phyloP scores from a whole-genome alignment of 169 alveolate genomes.

The Cryptosporidium andersoni region DNA sequence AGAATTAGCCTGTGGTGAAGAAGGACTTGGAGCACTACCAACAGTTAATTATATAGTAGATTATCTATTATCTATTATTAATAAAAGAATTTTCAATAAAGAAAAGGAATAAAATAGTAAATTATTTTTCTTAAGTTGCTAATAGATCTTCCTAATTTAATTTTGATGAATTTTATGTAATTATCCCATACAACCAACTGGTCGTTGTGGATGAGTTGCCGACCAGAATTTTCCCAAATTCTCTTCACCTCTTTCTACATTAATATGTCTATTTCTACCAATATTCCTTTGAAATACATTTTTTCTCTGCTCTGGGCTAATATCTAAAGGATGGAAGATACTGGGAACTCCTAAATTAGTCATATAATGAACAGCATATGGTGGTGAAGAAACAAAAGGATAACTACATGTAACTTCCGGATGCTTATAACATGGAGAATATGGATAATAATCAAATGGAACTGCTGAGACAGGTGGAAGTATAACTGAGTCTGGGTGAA shows the following conservation, averaged over 20 bases:
- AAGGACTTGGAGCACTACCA: constrained; percentile 77
- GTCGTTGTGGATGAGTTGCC: constrained; percentile 53
- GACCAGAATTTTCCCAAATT: constrained; percentile 51
- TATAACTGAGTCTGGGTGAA: constrained; percentile 68
- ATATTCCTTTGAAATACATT: constrained; percentile 65
- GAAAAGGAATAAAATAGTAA: not conserved
- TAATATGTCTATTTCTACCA: constrained; percentile 1
- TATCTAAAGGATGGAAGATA: constrained; percentile 57
- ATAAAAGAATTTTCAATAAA: not conserved
- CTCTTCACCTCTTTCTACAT: constrained; percentile 59
- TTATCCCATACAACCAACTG: constrained; percentile 67
- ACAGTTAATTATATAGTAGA: constrained; percentile 33
- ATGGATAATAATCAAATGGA: constrained; percentile 64
- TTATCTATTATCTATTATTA: constrained; percentile 4
- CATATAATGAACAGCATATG: constrained; percentile 65
- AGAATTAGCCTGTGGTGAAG: constrained; percentile 85
- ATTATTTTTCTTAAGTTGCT: not conserved
- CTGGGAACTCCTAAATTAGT: constrained; percentile 68
- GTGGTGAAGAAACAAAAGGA: constrained; percentile 71
- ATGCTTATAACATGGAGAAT: constrained; percentile 61
- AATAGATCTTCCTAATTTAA: not conserved
- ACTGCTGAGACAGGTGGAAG: constrained; percentile 64
- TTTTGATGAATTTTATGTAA: not conserved
- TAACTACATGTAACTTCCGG: constrained; percentile 69
- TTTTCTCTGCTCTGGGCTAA: constrained; percentile 60